Conservation (phyloP, 108 stramenopile genomes). For the Fistulifera pelliculosa region DNA sequence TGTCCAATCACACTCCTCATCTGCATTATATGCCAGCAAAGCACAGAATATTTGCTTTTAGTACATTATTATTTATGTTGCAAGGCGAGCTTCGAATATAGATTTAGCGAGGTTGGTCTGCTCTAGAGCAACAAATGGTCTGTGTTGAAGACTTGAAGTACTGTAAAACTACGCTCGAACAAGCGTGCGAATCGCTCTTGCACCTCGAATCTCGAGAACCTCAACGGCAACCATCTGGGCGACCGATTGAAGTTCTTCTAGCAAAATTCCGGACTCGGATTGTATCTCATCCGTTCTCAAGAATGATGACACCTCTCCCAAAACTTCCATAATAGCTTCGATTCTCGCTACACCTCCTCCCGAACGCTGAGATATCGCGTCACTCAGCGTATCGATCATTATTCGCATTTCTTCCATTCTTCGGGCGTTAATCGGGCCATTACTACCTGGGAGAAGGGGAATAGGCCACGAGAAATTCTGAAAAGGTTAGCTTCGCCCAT, state of each 20-base stretch:
- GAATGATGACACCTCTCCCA: conserved; percentile 33
- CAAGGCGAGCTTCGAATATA: too few species aligned
- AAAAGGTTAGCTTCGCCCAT: conserved; percentile 68
- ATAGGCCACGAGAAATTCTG: conserved; percentile 41
- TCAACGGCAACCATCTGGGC: conserved; percentile 80
- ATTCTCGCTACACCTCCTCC: conserved; percentile 18
- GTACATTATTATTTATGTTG: too few species aligned
- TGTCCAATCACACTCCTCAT: too few species aligned
- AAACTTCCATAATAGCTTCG: conserved; percentile 45
- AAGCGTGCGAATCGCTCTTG: conserved; percentile 57
- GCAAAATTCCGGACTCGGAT: conserved; percentile 45
- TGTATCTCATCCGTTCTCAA: conserved; percentile 48
- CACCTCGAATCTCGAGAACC: conserved; percentile 76
- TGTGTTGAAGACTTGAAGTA: too few species aligned
- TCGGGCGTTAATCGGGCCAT: conserved; percentile 69
- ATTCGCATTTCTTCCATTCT: conserved; percentile 65
- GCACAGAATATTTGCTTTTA: too few species aligned
- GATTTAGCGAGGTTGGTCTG: too few species aligned
- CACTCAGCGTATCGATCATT: conserved; percentile 55
- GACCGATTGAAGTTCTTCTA: conserved; percentile 62
- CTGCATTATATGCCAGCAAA: too few species aligned
- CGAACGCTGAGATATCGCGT: conserved; percentile 27
- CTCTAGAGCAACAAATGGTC: too few species aligned
- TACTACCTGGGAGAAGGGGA: conserved; percentile 71
- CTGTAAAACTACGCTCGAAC: conserved; percentile 16